Conservation (phyloP, 306 rosid species). For the Vigna radiata region DNA sequence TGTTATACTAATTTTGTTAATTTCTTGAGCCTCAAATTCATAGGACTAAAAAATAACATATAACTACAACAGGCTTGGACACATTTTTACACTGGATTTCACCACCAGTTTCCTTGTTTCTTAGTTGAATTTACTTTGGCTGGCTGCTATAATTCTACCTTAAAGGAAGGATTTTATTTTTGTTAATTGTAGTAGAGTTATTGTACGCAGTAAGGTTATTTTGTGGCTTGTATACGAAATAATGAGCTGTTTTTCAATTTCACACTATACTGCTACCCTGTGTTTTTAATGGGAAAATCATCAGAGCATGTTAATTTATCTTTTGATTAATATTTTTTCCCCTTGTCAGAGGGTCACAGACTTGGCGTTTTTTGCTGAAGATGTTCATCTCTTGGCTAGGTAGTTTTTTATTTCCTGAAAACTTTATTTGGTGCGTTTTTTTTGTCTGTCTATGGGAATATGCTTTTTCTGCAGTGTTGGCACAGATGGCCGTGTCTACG, state of each 20-base stretch:
- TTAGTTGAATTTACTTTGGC: slow-evolving; percentile 33
- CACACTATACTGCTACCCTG: neutral
- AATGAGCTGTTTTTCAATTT: slow-evolving; percentile 3
- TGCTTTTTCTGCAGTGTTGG: slow-evolving; percentile 78
- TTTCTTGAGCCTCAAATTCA: slow-evolving; percentile 27
- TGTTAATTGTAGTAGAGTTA: slow-evolving; percentile 28
- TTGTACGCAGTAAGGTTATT: slow-evolving; percentile 4
- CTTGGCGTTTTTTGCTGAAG: slow-evolving; percentile 98
- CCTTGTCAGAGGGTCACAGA: slow-evolving; percentile 94
- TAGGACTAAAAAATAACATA: slow-evolving; percentile 9
- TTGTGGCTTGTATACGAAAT: slow-evolving; percentile 20
- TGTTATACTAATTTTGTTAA: neutral
- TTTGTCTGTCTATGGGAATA: slow-evolving; percentile 37
- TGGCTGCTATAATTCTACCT: slow-evolving; percentile 21
- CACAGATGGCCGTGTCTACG: slow-evolving; percentile 85
- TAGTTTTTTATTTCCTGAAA: slow-evolving; percentile 49
- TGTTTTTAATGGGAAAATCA: slow-evolving; percentile 26
- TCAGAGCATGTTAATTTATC: slow-evolving; percentile 9
- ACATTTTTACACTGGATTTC: neutral
- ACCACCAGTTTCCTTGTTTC: slow-evolving; percentile 16
- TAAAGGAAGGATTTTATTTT: slow-evolving; percentile 18
- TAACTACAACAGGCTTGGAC: slow-evolving; percentile 2
- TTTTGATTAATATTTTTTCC: slow-evolving; percentile 35
- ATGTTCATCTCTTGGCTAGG: slow-evolving; percentile 99
- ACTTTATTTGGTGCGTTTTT: slow-evolving; percentile 8